These are phyloP conservation scores for Thalassiosira livingstoniorum DNA, from an alignment of 352 stramenopile species.

Conservation along the genomic window DNA sequence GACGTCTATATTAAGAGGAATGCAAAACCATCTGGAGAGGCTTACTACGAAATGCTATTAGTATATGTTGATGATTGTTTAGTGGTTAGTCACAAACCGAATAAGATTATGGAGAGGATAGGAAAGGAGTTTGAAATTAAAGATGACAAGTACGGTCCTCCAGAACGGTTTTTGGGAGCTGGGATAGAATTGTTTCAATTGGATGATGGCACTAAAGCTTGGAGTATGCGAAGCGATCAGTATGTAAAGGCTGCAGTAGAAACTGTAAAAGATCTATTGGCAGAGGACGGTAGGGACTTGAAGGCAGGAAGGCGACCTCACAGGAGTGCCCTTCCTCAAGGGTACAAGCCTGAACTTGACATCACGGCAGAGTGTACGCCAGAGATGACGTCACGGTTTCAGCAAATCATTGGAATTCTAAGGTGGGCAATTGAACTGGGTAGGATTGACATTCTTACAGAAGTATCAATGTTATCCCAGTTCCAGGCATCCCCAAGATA, in stretches of 20 bases:
- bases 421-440: slow-evolving; percentile 61
- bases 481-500: slow-evolving; percentile 49
- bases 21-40: slow-evolving; percentile 15
- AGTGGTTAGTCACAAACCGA: slow-evolving; percentile 20
- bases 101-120: slow-evolving; percentile 14
- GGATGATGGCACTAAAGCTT: slow-evolving; percentile 6
- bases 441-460: slow-evolving; percentile 54
- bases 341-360: slow-evolving; percentile 61
- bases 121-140: slow-evolving; percentile 24
- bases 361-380: slow-evolving; percentile 15
- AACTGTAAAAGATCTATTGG: slow-evolving; percentile 34
- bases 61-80: slow-evolving; percentile 66
- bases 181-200: slow-evolving; percentile 13
- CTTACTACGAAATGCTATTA: slow-evolving; percentile 62
- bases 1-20: slow-evolving; percentile 50
- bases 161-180: slow-evolving; percentile 6
- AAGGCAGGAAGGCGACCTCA: background rate
- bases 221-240: slow-evolving; percentile 34
- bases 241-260: slow-evolving; percentile 50
- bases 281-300: slow-evolving; percentile 7
- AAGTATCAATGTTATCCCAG: slow-evolving; percentile 62
- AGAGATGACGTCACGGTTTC: slow-evolving; percentile 30
- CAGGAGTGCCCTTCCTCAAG: background rate
- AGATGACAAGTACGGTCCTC: slow-evolving; percentile 5
- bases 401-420: slow-evolving; percentile 59